Percentiles rank a stretch among this genome's conserved stretches.
phyloP scores from a whole-genome alignment of 139 green algal genomes.

The Haematococcus lacustris region DNA sequence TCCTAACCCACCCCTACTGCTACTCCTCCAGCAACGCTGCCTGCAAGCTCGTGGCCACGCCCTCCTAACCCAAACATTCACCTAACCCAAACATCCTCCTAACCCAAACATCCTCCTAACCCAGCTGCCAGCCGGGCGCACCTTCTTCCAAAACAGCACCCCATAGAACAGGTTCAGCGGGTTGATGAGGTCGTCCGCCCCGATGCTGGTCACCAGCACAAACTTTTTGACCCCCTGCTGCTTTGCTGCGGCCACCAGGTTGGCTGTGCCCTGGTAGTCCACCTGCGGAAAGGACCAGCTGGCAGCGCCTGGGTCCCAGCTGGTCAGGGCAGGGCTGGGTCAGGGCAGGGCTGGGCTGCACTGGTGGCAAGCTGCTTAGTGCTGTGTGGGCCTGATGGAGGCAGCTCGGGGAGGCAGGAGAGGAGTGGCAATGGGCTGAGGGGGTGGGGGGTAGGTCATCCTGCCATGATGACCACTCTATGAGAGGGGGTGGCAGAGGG shows the following conservation, averaged over 20 bases:
- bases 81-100: too few species aligned
- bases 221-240: constrained; percentile 46
- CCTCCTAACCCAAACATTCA: constrained; percentile 38
- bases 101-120: too few species aligned
- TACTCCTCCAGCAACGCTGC: constrained; percentile 40
- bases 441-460: too few species aligned
- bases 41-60: constrained; percentile 64
- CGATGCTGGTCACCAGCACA: constrained; percentile 36
- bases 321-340: too few species aligned
- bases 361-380: too few species aligned
- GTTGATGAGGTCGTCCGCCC: constrained; percentile 61
- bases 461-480: too few species aligned
- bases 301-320: neutral
- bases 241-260: constrained; percentile 60
- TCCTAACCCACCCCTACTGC: constrained; percentile 26
- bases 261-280: constrained; percentile 54
- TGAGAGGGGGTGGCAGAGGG: too few species aligned
- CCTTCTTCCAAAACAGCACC: constrained; percentile 37
- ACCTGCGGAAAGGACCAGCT: neutral
- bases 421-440: too few species aligned
- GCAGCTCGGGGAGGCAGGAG: too few species aligned
- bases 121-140: neutral
- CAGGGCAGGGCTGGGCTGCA: too few species aligned
- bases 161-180: constrained; percentile 76
- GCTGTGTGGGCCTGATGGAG: too few species aligned